Base-by-base conservation (phyloP, 108 stramenopile genomes). In the Nannochloropsis oceanica region DNA sequence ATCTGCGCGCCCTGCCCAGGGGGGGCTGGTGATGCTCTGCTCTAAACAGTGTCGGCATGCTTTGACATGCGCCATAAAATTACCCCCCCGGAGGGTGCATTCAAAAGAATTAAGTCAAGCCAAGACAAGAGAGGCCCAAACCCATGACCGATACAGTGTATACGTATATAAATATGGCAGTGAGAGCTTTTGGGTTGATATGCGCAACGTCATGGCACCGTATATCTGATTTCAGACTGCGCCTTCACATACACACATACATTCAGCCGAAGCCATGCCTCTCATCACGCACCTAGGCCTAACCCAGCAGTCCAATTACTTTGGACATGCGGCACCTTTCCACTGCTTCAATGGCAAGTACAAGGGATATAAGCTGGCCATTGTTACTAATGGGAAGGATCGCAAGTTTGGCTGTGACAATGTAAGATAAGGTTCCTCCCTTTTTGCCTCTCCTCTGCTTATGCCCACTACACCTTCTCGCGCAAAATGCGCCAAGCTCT, bases 331-430 rank as follows among this genome's bases (percentile, higher is more conserved):
- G 81, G 92, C 93, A 9, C 95, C 95, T 22, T 95, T 96, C 90
- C 82, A 90, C 42, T 95, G 94, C 44, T 96, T 91, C 90, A 85
- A 87, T 13, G 97, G 95, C 43, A 88, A 84, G 25, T 92, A 95
- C 87, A 90, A 93, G 59, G 90, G 86, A n/a, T 93, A 92, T 80
- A 92, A 93, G 44, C 91, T 99, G 25, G 94, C 95, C 18, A 95
- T 99, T 50, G 88, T 97, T 26, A 95, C 95, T 83, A 93, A 94
- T 83, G 98, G 98, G 26, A 96, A 95, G 83, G 95, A 95, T 85
- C 25, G 44, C 42, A 92, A 90, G 26, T 96, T 94, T 13, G 93
- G 93, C 18, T 95, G 96, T 7, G 96, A 97, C 91, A 73, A 73
- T 3, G 59, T 73, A 73, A 73, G 59, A 73, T n/a, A 10, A 73